Evolutionary conservation across 2,329 filamentous ascomycete species (phyloP).

Genomic region (Colletotrichum ledebouriae): DNA sequence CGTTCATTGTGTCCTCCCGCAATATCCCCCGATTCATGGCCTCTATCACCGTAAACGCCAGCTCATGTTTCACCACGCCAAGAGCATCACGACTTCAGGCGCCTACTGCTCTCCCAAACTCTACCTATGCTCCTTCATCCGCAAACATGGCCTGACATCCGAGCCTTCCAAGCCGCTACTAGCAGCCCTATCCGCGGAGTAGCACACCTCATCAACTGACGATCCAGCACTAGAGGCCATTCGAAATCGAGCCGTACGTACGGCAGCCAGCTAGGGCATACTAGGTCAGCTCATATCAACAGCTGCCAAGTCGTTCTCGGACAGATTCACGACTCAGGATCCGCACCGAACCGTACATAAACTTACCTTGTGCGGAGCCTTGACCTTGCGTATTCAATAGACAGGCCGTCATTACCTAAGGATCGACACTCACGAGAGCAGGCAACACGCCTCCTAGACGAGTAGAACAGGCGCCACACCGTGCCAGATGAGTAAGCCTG

Average conservation of each 20-base stretch:
- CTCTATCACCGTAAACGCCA: too few species aligned
- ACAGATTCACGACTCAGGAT: background rate
- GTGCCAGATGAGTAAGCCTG: background rate
- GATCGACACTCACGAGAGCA: conserved; percentile 2
- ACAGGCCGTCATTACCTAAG: background rate
- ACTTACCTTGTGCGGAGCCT: conserved; percentile 13
- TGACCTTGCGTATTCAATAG: background rate
- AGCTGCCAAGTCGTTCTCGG: conserved; percentile 14
- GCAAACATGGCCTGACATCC: conserved; percentile 26
- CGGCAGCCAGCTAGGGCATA: conserved; percentile 8
- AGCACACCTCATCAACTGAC: background rate
- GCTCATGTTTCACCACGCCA: background rate
- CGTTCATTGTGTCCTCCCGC: background rate
- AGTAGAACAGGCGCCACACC: conserved; percentile 20
- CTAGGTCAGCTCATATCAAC: background rate
- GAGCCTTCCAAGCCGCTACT: background rate
- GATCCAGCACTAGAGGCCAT: conserved; percentile 15
- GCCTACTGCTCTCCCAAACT: conserved; percentile 4
- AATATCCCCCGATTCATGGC: conserved; percentile 1
- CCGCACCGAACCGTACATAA: background rate
- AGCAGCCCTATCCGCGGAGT: conserved; percentile 11
- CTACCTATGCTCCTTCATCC: conserved; percentile 13
- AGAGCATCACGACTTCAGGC: background rate
- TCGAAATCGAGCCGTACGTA: conserved; percentile 13
- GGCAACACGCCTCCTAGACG: background rate